These are phyloP conservation scores for Trichophyton simii DNA, from an alignment of 2,329 filamentous ascomycete genomes.

Conservation along the genomic window DNA sequence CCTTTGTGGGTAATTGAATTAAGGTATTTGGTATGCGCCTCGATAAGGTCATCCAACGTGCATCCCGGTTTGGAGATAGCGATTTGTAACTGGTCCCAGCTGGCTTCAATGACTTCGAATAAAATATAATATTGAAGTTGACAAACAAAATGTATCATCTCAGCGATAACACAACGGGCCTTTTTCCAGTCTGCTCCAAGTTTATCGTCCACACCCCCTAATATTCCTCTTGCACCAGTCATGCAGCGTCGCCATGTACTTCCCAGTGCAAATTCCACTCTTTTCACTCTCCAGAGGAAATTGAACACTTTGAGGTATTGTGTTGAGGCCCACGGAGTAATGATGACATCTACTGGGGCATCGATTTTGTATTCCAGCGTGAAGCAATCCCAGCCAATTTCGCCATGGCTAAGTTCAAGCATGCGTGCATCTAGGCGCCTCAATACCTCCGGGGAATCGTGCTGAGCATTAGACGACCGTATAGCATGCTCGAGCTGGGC, in stretches of 20 bases:
- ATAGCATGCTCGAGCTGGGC: slow-evolving; percentile 98
- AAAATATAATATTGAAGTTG: slow-evolving; percentile 98
- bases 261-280: slow-evolving; percentile 84
- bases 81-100: slow-evolving; percentile 80
- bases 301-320: slow-evolving; percentile 99
- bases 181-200: slow-evolving; percentile 77
- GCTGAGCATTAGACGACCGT: slow-evolving; percentile 91
- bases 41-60: slow-evolving; percentile 89
- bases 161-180: slow-evolving; percentile 75
- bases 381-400: slow-evolving; percentile 98
- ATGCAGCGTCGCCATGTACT: slow-evolving; percentile 92
- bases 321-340: slow-evolving; percentile 87
- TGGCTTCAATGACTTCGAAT: slow-evolving; percentile 94
- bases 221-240: slow-evolving; percentile 84
- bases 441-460: slow-evolving; percentile 82
- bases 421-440: slow-evolving; percentile 91
- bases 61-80: slow-evolving; percentile 72
- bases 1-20: slow-evolving; percentile 94
- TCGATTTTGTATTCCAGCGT: slow-evolving; percentile 98
- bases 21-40: slow-evolving; percentile 80
- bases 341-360: slow-evolving; percentile 88
- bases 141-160: slow-evolving; percentile 97
- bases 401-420: slow-evolving; percentile 89
- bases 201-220: slow-evolving; percentile 61
- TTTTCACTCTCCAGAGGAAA: slow-evolving; percentile 95